These are phyloP conservation scores for Fraxinus velutina DNA, from an alignment of 305 asterid genomes.

Conservation along the genomic window DNA sequence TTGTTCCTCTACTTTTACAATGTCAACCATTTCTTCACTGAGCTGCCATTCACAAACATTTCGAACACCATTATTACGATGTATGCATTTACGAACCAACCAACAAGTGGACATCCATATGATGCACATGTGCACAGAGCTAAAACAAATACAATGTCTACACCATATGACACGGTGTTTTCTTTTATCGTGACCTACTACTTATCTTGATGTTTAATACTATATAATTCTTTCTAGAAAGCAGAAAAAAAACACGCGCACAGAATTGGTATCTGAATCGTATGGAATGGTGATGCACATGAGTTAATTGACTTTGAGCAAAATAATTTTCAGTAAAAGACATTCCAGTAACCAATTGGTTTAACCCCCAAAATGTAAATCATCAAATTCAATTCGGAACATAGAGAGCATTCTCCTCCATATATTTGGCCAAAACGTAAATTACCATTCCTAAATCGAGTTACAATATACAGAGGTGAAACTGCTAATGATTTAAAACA, in stretches of 20 bases:
- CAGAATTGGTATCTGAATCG: not conserved
- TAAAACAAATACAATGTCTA: not conserved
- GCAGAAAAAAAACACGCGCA: not conserved
- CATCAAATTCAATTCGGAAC: not conserved
- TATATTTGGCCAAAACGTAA: not conserved
- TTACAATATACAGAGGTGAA: not conserved
- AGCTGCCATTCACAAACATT: conserved; percentile 29
- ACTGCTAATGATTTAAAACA: not conserved
- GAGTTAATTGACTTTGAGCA: not conserved
- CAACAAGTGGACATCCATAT: not conserved
- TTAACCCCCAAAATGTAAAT: not conserved
- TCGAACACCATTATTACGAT: not conserved
- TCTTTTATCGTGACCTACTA: not conserved
- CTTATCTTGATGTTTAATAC: not conserved
- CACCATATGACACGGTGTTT: not conserved
- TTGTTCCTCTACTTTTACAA: conserved; percentile 60
- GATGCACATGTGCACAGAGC: not conserved
- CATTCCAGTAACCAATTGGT: not conserved
- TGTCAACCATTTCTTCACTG: conserved; percentile 35
- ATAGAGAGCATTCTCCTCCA: not conserved
- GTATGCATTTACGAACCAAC: not conserved
- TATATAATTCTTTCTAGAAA: not conserved
- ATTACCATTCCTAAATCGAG: not conserved
- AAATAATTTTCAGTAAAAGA: not conserved
- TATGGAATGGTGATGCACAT: not conserved